Percentiles rank a stretch among this genome's conserved stretches.
phyloP scores from a whole-genome alignment of 164 flowering plant species.

The Magnolia sinica region DNA sequence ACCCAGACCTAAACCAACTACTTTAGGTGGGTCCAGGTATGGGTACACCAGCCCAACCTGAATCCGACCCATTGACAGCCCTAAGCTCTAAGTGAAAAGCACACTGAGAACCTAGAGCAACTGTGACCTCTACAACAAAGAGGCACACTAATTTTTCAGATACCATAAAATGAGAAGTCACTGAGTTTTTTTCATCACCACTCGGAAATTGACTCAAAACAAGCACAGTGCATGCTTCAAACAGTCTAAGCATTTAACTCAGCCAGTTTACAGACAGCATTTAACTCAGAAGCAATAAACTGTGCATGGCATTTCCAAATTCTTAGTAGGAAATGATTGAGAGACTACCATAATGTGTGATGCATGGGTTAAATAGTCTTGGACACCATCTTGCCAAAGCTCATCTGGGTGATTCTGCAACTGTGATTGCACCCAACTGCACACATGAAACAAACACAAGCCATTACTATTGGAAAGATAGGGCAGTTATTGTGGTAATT shows the following conservation, averaged over 20 bases:
- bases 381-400: slow-evolving; percentile 95
- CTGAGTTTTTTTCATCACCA: not conserved
- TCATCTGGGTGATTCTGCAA: slow-evolving; percentile 87
- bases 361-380: slow-evolving; percentile 77
- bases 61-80: too few species aligned
- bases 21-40: too few species aligned
- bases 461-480: not conserved
- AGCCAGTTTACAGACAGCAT: not conserved
- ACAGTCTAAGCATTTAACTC: too few species aligned
- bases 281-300: not conserved
- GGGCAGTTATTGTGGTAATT: not conserved
- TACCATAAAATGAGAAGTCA: not conserved
- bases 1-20: too few species aligned
- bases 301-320: not conserved
- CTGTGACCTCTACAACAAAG: too few species aligned
- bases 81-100: too few species aligned
- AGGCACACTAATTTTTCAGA: not conserved
- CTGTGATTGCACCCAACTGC: slow-evolving; percentile 92
- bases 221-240: not conserved
- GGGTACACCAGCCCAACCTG: too few species aligned
- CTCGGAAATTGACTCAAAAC: not conserved
- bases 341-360: slow-evolving; percentile 63
- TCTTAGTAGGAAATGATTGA: not conserved
- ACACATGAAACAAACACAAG: slow-evolving; percentile 6
- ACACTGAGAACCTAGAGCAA: too few species aligned